Evolutionary conservation across 1,284 basidiomycete species (phyloP), one percentile per base, ranked within the genome.

Genomic region (Malassezia brasiliensis): DNA sequence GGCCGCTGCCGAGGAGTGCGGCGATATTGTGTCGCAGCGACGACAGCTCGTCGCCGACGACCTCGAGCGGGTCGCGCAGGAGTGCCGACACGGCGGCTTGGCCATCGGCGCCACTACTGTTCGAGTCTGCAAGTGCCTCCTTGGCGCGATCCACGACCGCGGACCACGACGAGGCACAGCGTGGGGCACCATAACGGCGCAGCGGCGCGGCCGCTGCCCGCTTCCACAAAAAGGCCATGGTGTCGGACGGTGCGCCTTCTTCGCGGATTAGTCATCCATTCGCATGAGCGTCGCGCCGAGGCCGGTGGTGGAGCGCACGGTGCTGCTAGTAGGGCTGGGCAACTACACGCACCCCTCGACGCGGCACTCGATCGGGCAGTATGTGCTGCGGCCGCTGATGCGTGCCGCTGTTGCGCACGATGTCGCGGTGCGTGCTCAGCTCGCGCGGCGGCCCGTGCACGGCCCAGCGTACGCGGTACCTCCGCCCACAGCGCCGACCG

Each of bases 1-100:
- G 88, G 10, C 88, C 86, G 2, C 87, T 86, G 28, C 90, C 90
- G 11, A 98, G 81, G 38, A 98, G 80, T 60, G 81, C 79, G 61
- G 90, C 80, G 30, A 98, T 80, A 55, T 83, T 85, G 53, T 82
- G 80, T 59, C 87, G 85, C 44, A 96, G 79, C 51, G 81, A 80
- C 31, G 81, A 77, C 30, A 96, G 82, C 72, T 96, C 69, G 25
- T 56, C 55, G 8, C 62, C 64, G 10, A 71, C 67, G 19, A 71
- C 60, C 37, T 62, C 66, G 22, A 69, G 56, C 9, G 68, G 68
- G 30, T 69, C 68, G 20, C 59, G 56, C 14, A 65, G 40, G 30
- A 52, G 37, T 38, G 50, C 22, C 38, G 30, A 28, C n/a, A 48
- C 46, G 8, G 39, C 35, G 5, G 19, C 38, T 15, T 19, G 11